phyloP scores from a whole-genome alignment of 139 green algal genomes.

The Chlamydomonas sp. region DNA sequence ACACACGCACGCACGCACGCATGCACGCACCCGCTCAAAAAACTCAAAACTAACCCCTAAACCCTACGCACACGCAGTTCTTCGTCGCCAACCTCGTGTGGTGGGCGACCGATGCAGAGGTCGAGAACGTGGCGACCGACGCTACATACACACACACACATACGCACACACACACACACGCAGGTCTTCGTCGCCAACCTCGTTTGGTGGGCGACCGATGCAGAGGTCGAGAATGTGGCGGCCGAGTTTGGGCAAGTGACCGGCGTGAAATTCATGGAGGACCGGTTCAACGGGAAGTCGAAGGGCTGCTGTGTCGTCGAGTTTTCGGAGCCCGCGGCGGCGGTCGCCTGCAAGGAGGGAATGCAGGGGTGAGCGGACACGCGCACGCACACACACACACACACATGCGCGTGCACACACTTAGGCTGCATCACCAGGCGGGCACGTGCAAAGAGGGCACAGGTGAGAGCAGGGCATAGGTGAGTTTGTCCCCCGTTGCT shows the following conservation, averaged over 20 bases:
- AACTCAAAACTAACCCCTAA: too few species aligned
- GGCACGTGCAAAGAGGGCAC: too few species aligned
- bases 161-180: too few species aligned
- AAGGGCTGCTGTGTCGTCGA: slow-evolving; percentile 74
- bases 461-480: too few species aligned
- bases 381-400: background rate
- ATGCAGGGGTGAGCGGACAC: slow-evolving; percentile 46
- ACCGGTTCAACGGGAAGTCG: slow-evolving; percentile 74
- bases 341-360: slow-evolving; percentile 45
- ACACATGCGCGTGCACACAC: background rate
- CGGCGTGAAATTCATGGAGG: slow-evolving; percentile 70
- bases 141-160: too few species aligned
- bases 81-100: slow-evolving; percentile 83
- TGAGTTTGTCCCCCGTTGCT: too few species aligned
- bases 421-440: too few species aligned
- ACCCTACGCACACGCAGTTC: too few species aligned
- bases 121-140: too few species aligned
- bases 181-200: slow-evolving; percentile 82
- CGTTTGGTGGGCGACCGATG: slow-evolving; percentile 91
- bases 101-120: slow-evolving; percentile 88
- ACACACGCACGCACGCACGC: too few species aligned
- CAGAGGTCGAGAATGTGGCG: slow-evolving; percentile 68
- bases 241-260: slow-evolving; percentile 50
- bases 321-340: slow-evolving; percentile 46
- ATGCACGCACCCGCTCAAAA: too few species aligned